These are phyloP conservation scores for Colletotrichum salicis DNA, from an alignment of 2,329 filamentous ascomycete genomes.

Conservation along the genomic window DNA sequence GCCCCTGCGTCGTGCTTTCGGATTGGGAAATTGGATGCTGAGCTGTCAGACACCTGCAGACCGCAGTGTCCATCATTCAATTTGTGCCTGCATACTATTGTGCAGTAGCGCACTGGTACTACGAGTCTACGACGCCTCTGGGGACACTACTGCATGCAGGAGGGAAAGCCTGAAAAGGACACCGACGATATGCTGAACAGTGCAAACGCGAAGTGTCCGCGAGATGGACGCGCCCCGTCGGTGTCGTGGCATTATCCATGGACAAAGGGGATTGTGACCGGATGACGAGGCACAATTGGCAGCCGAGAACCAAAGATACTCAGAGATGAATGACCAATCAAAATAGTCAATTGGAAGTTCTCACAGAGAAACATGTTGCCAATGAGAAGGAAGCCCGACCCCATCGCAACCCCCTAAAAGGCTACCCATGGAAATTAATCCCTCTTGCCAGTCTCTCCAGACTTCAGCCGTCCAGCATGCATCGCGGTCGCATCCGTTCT, in stretches of 20 bases:
- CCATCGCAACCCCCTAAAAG: not conserved
- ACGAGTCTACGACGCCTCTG: not conserved
- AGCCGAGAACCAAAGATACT: not conserved
- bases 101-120: not conserved
- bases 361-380: not conserved
- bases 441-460: not conserved
- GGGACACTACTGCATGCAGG: not conserved
- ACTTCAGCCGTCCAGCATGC: not conserved
- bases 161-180: not conserved
- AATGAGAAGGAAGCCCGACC: not conserved
- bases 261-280: not conserved
- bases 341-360: not conserved
- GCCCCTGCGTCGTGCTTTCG: not conserved
- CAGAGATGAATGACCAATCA: conserved; percentile 5
- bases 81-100: not conserved
- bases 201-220: not conserved
- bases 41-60: conserved; percentile 13
- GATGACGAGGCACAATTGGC: not conserved
- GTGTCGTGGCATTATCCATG: not conserved
- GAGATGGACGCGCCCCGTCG: not conserved
- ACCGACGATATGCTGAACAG: not conserved
- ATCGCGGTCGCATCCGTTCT: not conserved
- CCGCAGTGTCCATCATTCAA: conserved; percentile 2
- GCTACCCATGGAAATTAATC: conserved; percentile 1
- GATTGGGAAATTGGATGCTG: conserved; percentile 8